Evolutionary conservation across 2,329 filamentous ascomycete genomes (phyloP), one percentile per base, ranked within the genome.

Genomic region (Venturia nashicola): DNA sequence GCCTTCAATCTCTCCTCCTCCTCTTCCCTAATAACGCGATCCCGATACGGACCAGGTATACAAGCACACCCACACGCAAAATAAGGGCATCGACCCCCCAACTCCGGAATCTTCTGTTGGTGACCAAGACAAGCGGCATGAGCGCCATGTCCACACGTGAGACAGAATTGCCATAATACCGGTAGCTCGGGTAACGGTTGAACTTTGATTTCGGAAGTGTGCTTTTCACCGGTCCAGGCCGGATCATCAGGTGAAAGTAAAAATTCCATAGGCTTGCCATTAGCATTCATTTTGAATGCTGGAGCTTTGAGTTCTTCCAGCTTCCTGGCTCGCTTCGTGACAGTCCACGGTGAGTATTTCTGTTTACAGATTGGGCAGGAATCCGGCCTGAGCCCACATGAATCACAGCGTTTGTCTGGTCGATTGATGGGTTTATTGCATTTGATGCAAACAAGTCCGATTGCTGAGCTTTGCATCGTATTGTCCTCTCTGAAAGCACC

Each of bases 1-100:
- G 65, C 73, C 73, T 64, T 73, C 70, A 63, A 70, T 71, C 64
- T 73, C 72, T 64, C 68, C 44, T 67, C 67, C 18, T 70, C 66
- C 32, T 70, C 42, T 27, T 74, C 71, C 43, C 70, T 64, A 8
- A 74, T 65, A 64, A 72, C 74, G 20, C 71, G 69, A 46, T 74
- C 70, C 9, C 75, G 71, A 32, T 72, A 67, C 5, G 75, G 75
- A 14, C 82, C 82, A 2, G 78, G 76, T 1, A 79, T 79, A 67
- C 84, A 86, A 68, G 85, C 82, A 68, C 84, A 85, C 62, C 80
- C 73, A 71, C 84, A 87, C 20, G 82, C 84, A 59, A 79, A 77
- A 8, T 80, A 83, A 2, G 83, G 79, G 73, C 84, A 87, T 39
- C 77, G 78, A 18, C 83, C 83, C 66, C 81, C 79, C 44, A 77